Base-by-base conservation (phyloP, 2,329 filamentous ascomycete species). In the Aspergillus felis region DNA sequence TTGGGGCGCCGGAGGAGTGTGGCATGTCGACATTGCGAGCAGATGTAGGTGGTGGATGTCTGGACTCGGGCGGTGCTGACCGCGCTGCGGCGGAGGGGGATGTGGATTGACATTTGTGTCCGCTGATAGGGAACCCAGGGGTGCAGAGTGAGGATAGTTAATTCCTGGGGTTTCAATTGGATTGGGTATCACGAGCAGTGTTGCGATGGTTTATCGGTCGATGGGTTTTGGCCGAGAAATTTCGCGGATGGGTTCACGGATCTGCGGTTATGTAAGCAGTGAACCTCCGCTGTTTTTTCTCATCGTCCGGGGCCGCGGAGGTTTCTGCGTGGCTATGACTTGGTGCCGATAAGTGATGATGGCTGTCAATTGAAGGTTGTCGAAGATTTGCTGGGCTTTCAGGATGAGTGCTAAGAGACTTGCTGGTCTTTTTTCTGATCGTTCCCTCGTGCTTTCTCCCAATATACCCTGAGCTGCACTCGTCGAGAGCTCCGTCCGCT, bases 1-100 rank as follows among this genome's bases (percentile, higher is more conserved):
- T 92, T 89, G n/a, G 92, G 92, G 17, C 94, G 91, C 61, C 84
- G 84, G 71, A 97, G 85, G 62, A 96, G 89, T 25, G 90, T 92
- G 53, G 94, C 94, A 72, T 91, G 86, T 59, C 92, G 88, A 71
- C 86, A 81, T 78, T 92, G 89, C 51, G 76, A 77, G 75, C 74
- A 79, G 66, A 78, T 70, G 66, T 75, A 79, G 51, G 76, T 77
- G 60, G 71, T 75, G 51, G 70, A 61, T 17, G 61, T 54, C 53
- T 59, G 63, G 46, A 57, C 51, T 49, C 49, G 58, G 57, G 58
- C 64, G 56, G 63, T 60, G 58, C 66, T 66, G 61, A 67, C 64
- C 61, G 70, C 66, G 38, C 63, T 68, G 64, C 71, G 73, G 66
- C 72, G 74, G 61, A 75, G 66, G 51, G 72, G 64, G 49, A 66